Base-by-base conservation (phyloP, 495 filamentous ascomycete species). In the Penicillium simplicissimum region DNA sequence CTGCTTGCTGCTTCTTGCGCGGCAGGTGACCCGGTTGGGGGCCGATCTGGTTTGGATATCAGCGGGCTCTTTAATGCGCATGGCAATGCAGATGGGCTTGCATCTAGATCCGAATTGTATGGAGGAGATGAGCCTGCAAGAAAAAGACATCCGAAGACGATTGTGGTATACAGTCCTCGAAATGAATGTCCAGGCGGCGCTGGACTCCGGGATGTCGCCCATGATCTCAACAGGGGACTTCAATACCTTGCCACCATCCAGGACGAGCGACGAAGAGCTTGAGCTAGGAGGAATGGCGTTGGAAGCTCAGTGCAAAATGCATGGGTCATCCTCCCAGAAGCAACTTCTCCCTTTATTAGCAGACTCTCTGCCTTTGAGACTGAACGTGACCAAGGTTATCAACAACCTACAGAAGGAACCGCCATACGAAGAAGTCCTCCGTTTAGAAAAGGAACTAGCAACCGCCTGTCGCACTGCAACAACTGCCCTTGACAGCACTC, bases 111-210 rank as follows among this genome's bases (percentile, higher is more conserved):
- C 84, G 0, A 74, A 75, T 49, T 55, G 74, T 58, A 67, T 84
- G 9, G 74, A 71, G 2, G 53, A 57, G 8, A 82, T 82, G 72
- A 61, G 72, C 1, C 5, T 69, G 0, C 49, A 77, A 23, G 67
- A 82, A 34, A 75, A 72, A 23, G 82, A 86, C 57, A 42, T 84
- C 0, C 78, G 84, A 25, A 71, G 84, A 52, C 64, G 84, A 35
- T 61, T 87, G 3, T 88, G 86, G 86, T 79, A 77, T 19, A 85
- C 84, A 0, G 80, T 88, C 19, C 59, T 87, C 6, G 86, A 88
- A 53, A 68, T 87, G 42, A 67, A 67, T 40, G 60, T 83, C 0
- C 84, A 87, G 62, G 70, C 84, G 0, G 77, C 79, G 2, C 52
- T 87, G 3, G 82, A 84, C 55, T 79, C 81, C 0, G 84, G 74